phyloP scores from a whole-genome alignment of 2,329 filamentous ascomycete species.

The Xylaria sp. region DNA sequence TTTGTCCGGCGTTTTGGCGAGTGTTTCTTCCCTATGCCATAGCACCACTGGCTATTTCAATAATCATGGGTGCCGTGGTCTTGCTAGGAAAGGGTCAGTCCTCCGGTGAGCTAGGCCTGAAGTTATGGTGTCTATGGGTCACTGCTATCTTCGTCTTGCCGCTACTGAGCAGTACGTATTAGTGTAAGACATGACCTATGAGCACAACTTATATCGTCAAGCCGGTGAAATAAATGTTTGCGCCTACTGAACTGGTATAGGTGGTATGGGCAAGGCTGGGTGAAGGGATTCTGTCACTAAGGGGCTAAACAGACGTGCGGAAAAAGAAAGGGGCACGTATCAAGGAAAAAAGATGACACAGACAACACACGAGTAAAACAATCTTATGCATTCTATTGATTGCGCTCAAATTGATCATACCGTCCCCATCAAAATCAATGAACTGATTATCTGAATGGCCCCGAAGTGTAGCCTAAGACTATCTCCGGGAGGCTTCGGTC shows the following conservation, averaged over 20 bases:
- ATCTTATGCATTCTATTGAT: too few relatives aligned
- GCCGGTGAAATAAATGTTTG: background rate
- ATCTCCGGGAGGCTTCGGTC: too few relatives aligned
- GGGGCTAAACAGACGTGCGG: too few relatives aligned
- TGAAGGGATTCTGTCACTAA: too few relatives aligned
- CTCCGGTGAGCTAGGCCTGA: slow-evolving; percentile 26
- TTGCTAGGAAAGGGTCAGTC: background rate
- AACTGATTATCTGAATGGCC: too few relatives aligned
- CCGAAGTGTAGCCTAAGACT: too few relatives aligned
- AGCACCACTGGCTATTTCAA: background rate
- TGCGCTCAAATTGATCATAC: too few relatives aligned
- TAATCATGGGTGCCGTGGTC: slow-evolving; percentile 14
- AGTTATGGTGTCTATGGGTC: slow-evolving; percentile 35
- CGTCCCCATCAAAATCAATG: too few relatives aligned
- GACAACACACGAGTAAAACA: too few relatives aligned
- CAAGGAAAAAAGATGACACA: too few relatives aligned
- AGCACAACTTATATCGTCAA: background rate
- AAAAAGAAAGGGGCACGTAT: too few relatives aligned
- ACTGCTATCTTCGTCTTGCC: slow-evolving; percentile 18
- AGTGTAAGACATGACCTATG: background rate
- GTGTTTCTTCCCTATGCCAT: slow-evolving; percentile 9
- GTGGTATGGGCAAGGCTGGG: too few relatives aligned
- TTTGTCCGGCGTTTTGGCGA: slow-evolving; percentile 28
- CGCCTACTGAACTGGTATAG: background rate
- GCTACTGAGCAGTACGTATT: slow-evolving; percentile 5